Conservation (phyloP, 1,139 yeast species). For the Candida sanyaensis region DNA sequence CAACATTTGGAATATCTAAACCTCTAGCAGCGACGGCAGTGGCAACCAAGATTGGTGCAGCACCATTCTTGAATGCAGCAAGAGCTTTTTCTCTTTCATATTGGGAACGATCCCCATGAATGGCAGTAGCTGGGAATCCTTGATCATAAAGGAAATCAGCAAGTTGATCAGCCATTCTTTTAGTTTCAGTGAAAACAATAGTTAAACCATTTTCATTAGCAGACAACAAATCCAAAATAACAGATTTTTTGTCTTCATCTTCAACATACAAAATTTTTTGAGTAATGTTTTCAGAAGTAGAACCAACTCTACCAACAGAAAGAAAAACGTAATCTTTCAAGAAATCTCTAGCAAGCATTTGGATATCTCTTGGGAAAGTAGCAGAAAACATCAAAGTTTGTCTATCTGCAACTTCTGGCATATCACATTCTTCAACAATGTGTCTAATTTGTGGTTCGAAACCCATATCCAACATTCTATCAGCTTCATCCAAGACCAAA, state of each 20-base stretch:
- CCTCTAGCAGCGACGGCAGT: constrained; percentile 99
- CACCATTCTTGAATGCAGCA: constrained; percentile 82
- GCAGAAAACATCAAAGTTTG: constrained; percentile 99
- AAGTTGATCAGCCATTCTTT: constrained; percentile 96
- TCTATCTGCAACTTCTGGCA: constrained; percentile 89
- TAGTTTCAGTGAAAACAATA: constrained; percentile 94
- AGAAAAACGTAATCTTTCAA: constrained; percentile 92
- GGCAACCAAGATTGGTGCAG: constrained; percentile 92
- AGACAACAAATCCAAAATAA: constrained; percentile 80
- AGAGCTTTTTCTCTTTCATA: constrained; percentile 97
- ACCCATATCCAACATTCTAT: constrained; percentile 99
- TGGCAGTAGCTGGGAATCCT: constrained; percentile 95
- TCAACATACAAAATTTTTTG: constrained; percentile 93
- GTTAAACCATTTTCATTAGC: constrained; percentile 85
- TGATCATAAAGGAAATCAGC: constrained; percentile 90
- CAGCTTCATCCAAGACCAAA: constrained; percentile 97
- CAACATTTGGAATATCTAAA: constrained; percentile 97
- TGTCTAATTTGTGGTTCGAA: constrained; percentile 99
- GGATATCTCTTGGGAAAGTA: constrained; percentile 97
- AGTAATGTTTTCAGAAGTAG: constrained; percentile 96
- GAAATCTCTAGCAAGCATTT: constrained; percentile 95
- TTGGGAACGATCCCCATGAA: constrained; percentile 99
- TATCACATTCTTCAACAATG: constrained; percentile 95
- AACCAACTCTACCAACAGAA: constrained; percentile 98
- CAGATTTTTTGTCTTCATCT: constrained; percentile 92